phyloP scores from a whole-genome alignment of 1,284 basidiomycete species.

The Leccinum subrobustum region DNA sequence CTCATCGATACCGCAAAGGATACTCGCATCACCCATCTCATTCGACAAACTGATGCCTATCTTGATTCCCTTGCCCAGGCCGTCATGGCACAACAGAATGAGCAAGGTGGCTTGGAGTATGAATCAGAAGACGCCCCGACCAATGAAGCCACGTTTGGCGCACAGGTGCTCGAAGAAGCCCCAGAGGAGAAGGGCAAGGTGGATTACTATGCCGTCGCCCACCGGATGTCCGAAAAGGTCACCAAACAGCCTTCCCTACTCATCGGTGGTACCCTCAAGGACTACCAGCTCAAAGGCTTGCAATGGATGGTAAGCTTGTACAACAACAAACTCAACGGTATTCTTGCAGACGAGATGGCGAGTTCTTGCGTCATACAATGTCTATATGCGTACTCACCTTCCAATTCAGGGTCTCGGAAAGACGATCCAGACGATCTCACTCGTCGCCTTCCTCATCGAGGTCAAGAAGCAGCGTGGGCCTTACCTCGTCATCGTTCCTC shows the following conservation, averaged over 20 bases:
- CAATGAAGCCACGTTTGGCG: constrained; percentile 90
- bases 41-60: constrained; percentile 94
- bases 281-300: constrained; percentile 89
- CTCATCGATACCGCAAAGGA: constrained; percentile 99
- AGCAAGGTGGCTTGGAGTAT: constrained; percentile 54
- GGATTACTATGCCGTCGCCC: constrained; percentile 97
- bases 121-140: constrained; percentile 72
- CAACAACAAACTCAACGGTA: constrained; percentile 97
- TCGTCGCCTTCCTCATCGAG: constrained; percentile 96
- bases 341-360: constrained; percentile 98
- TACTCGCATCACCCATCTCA: constrained; percentile 95
- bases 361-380: constrained; percentile 22
- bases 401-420: constrained; percentile 85
- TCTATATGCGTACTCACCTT: constrained; percentile 13
- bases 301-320: constrained; percentile 99
- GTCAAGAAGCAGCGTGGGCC: constrained; percentile 89
- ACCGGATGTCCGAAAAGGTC: constrained; percentile 90
- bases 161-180: constrained; percentile 58
- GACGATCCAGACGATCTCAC: constrained; percentile 94
- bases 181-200: constrained; percentile 76
- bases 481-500: constrained; percentile 96
- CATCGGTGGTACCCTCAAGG: constrained; percentile 84
- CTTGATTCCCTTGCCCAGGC: constrained; percentile 95
- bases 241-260: constrained; percentile 82
- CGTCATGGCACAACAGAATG: constrained; percentile 91